Percentiles rank a stretch among this genome's conserved stretches.
phyloP scores from a whole-genome alignment of 1,284 basidiomycete genomes.

The Apiotrichum gamsii region DNA sequence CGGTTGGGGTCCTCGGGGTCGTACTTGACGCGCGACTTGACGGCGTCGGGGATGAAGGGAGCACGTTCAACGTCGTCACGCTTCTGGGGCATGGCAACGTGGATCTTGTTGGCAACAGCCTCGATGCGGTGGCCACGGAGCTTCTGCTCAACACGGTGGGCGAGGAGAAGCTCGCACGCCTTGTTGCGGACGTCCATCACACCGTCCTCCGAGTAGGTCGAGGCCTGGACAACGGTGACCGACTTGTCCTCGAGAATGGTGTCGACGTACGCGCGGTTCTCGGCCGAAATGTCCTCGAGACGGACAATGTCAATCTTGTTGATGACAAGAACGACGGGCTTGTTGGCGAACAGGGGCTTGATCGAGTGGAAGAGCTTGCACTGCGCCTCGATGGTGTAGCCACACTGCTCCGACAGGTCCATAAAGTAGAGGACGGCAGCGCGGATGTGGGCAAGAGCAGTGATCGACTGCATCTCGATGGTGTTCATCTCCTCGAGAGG shows the following conservation, averaged over 20 bases:
- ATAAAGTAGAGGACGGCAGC: constrained; percentile 91
- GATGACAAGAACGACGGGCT: constrained; percentile 84
- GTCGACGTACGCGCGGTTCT: constrained; percentile 69
- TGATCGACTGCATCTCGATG: constrained; percentile 98
- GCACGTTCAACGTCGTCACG: constrained; percentile 76
- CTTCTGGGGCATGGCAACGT: constrained; percentile 81
- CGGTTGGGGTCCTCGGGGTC: constrained; percentile 77
- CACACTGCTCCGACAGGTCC: constrained; percentile 94
- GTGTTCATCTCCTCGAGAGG: constrained; percentile 98
- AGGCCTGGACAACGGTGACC: constrained; percentile 71
- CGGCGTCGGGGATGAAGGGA: constrained; percentile 77
- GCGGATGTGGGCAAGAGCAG: constrained; percentile 87
- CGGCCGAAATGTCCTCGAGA: constrained; percentile 69
- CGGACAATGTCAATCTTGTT: constrained; percentile 92
- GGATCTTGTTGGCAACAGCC: constrained; percentile 82
- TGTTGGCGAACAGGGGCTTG: constrained; percentile 87
- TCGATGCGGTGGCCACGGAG: constrained; percentile 90
- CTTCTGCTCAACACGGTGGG: constrained; percentile 86
- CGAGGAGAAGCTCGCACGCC: constrained; percentile 85
- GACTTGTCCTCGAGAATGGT: constrained; percentile 71
- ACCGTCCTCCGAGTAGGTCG: constrained; percentile 89
- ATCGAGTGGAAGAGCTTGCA: constrained; percentile 97
- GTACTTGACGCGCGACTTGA: constrained; percentile 70
- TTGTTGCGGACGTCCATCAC: constrained; percentile 90
- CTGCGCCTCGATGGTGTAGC: constrained; percentile 87